Base-by-base conservation (phyloP, 1,284 basidiomycete species). In the Apiotrichum sp. region DNA sequence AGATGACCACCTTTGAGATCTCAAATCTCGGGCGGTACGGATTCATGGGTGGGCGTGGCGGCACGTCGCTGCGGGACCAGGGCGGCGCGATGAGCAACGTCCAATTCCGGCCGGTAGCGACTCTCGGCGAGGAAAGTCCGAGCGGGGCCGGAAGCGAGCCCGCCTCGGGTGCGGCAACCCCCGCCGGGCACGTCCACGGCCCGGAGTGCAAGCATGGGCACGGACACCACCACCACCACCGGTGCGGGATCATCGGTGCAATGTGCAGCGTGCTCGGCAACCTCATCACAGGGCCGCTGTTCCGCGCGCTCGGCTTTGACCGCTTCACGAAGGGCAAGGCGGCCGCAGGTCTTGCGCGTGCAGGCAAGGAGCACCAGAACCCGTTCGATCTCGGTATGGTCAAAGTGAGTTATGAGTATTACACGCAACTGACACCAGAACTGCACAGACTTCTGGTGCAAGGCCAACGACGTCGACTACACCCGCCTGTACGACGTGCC, bases 1-100 rank as follows among this genome's bases (percentile, higher is more conserved):
- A 98, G 71, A 90, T 98, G 84, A 99, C 95, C 1, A 97, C 95
- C 0, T 82, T 96, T 55, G 95, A 99, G 71, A 89, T 98, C 5
- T 88, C 86, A 57, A 98, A 98, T 70, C 83, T 98, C 3, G 92
- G 93, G 0, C 82, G 95, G 49, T 97, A 87, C 68, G 95, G 96
- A 3, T 98, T 86, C 78, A 97, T 98, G 92, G 96, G 95, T 47
- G 93, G 93, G 0, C 85, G 89, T 34, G 80, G 80, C 3, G 89
- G 89, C 5, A 82, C 67, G 33, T 71, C 69, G 31, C 55, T 78
- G 45, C 62, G 73, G 10, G 75, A 76, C 47, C 77, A 78, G 61
- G 62, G 62, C 34, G 77, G 77, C 7, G 77, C 76, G 11, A 62
- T 76, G 62, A 51, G 60, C 67, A 70, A 52, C 64, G 65, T 29